Evolutionary conservation across 2,329 filamentous ascomycete species (phyloP).

Genomic region (Penicillium griseofulvum): DNA sequence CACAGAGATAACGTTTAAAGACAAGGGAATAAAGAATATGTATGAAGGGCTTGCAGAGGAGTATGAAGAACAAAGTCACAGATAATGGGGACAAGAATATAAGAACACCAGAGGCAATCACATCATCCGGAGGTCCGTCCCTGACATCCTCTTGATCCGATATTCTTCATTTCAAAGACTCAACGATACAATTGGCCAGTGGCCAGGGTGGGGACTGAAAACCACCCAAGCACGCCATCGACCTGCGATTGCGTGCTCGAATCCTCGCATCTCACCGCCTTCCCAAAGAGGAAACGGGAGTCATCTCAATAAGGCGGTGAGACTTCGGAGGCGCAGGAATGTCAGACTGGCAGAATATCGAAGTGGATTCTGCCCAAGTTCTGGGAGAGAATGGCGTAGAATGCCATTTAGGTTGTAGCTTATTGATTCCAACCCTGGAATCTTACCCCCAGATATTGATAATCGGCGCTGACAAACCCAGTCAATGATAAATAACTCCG

Average conservation of each 20-base stretch:
- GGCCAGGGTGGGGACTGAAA: neutral
- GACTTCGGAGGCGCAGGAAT: neutral
- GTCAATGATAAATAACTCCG: neutral
- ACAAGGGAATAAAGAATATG: neutral
- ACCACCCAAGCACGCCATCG: neutral
- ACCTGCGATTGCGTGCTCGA: neutral
- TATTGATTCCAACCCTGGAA: neutral
- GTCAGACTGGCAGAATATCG: neutral
- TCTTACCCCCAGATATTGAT: neutral
- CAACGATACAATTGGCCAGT: constrained; percentile 24
- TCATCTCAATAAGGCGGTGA: neutral
- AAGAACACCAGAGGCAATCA: constrained; percentile 31
- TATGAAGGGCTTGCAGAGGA: neutral
- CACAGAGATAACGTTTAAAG: neutral
- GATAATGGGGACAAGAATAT: constrained; percentile 27
- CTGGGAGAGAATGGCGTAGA: neutral
- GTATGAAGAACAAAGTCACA: constrained; percentile 5
- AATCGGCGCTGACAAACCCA: constrained; percentile 1
- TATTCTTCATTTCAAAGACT: constrained; percentile 5
- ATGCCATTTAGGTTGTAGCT: constrained; percentile 16
- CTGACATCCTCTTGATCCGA: constrained; percentile 22
- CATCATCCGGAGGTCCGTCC: constrained; percentile 30
- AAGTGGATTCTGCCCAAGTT: neutral
- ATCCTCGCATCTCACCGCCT: neutral
- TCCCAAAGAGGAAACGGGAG: neutral